phyloP scores from a whole-genome alignment of 805 yeast genomes.

The Scheffersomyces lignosus region DNA sequence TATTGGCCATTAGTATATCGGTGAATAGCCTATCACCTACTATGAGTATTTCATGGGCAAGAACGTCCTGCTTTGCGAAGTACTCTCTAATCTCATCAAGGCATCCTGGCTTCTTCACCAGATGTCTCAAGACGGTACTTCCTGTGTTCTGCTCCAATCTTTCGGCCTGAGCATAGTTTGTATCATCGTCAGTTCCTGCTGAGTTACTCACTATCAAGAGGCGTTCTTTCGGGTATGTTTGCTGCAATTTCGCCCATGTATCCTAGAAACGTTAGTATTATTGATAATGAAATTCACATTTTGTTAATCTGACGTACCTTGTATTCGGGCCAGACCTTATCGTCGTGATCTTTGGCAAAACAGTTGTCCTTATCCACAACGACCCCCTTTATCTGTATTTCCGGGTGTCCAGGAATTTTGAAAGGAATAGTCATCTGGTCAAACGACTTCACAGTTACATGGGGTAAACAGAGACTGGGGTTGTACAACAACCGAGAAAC shows the following conservation, averaged over 20 bases:
- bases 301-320: slow-evolving; percentile 20
- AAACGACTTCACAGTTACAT: slow-evolving; percentile 53
- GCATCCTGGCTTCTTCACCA: slow-evolving; percentile 83
- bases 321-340: slow-evolving; percentile 78
- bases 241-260: slow-evolving; percentile 54
- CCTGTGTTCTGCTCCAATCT: slow-evolving; percentile 64
- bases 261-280: slow-evolving; percentile 24
- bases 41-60: slow-evolving; percentile 69
- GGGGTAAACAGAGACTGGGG: slow-evolving; percentile 75
- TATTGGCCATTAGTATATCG: slow-evolving; percentile 89
- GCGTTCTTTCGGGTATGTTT: slow-evolving; percentile 60
- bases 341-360: slow-evolving; percentile 81
- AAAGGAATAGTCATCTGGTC: slow-evolving; percentile 61
- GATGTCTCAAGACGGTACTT: slow-evolving; percentile 66
- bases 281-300: neutral
- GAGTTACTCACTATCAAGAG: slow-evolving; percentile 85
- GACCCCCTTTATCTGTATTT: slow-evolving; percentile 59
- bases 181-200: slow-evolving; percentile 86
- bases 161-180: slow-evolving; percentile 56
- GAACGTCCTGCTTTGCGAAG: slow-evolving; percentile 49
- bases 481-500: slow-evolving; percentile 55
- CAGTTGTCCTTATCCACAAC: slow-evolving; percentile 96
- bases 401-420: slow-evolving; percentile 27
- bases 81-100: slow-evolving; percentile 63
- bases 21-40: slow-evolving; percentile 92